A percentile compares a stretch with the other conserved stretches of the same genome.
Evolutionary conservation across 2,329 filamentous ascomycete species (phyloP).

Genomic region (Penicillium sp.): DNA sequence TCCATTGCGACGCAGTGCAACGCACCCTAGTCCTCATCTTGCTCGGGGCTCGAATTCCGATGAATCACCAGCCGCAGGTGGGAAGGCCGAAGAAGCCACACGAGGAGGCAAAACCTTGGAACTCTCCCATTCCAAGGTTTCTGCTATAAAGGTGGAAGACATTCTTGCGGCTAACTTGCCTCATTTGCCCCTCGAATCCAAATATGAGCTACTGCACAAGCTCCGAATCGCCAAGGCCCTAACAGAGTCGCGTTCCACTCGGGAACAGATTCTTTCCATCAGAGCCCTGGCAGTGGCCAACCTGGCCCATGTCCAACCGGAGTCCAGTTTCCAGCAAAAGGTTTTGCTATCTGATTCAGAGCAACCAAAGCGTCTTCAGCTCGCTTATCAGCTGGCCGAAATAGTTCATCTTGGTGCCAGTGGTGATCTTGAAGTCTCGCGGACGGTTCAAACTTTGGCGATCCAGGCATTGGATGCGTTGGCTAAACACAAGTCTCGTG

Average conservation of each 20-base stretch:
- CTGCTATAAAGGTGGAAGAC: conserved; percentile 37
- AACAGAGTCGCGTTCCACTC: conserved; percentile 58
- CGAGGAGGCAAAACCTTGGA: conserved; percentile 58
- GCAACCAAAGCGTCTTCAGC: conserved; percentile 80
- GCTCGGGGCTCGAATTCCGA: conserved; percentile 44
- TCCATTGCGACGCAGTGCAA: conserved; percentile 66
- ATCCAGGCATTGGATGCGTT: conserved; percentile 81
- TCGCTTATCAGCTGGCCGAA: conserved; percentile 89
- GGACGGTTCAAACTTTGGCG: conserved; percentile 76
- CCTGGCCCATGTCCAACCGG: conserved; percentile 80
- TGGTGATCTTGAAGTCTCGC: conserved; percentile 63
- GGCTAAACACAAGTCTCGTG: conserved; percentile 70
- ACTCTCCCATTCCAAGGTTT: conserved; percentile 53
- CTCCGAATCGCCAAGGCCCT: conserved; percentile 81
- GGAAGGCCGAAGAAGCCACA: conserved; percentile 36
- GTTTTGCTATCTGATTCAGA: conserved; percentile 83
- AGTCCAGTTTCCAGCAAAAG: conserved; percentile 78
- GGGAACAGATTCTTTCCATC: conserved; percentile 73
- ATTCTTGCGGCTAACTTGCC: conserved; percentile 46
- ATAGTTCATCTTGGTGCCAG: conserved; percentile 78
- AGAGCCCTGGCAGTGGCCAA: conserved; percentile 86
- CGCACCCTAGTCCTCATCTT: conserved; percentile 53
- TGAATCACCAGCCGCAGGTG: conserved; percentile 45
- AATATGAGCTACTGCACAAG: conserved; percentile 81
- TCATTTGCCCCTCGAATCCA: conserved; percentile 66